These are phyloP conservation scores for Daldinia concentrica DNA, from an alignment of 495 filamentous ascomycete genomes.

Conservation along the genomic window DNA sequence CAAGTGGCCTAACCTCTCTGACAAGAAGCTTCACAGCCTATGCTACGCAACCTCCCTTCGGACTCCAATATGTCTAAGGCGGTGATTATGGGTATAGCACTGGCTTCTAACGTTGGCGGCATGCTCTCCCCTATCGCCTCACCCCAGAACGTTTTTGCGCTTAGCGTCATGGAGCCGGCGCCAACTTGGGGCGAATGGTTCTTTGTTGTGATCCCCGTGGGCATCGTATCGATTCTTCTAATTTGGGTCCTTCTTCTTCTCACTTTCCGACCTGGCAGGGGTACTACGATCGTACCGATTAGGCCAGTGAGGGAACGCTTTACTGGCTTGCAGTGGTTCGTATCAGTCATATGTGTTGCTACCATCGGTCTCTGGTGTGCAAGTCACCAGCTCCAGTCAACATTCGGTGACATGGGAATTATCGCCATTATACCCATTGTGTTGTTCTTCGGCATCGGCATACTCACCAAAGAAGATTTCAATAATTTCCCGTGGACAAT, in stretches of 20 bases:
- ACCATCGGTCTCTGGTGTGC: slow-evolving; percentile 95
- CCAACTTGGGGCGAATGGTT: slow-evolving; percentile 97
- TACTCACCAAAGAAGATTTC: slow-evolving; percentile 98
- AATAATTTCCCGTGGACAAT: slow-evolving; percentile 99
- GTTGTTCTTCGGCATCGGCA: slow-evolving; percentile 95
- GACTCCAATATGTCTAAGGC: slow-evolving; percentile 94
- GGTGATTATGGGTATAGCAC: slow-evolving; percentile 93
- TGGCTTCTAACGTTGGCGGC: slow-evolving; percentile 94
- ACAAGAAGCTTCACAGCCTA: slow-evolving; percentile 65
- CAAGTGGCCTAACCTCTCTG: slow-evolving; percentile 15
- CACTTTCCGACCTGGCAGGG: slow-evolving; percentile 83
- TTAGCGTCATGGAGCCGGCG: slow-evolving; percentile 90
- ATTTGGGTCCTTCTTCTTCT: slow-evolving; percentile 89
- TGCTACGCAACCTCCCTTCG: slow-evolving; percentile 88
- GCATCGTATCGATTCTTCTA: slow-evolving; percentile 84
- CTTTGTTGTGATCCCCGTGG: slow-evolving; percentile 92
- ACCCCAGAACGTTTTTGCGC: slow-evolving; percentile 95
- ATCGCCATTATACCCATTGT: slow-evolving; percentile 96
- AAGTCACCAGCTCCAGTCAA: slow-evolving; percentile 82
- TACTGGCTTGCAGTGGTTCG: slow-evolving; percentile 92
- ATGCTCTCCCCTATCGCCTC: slow-evolving; percentile 96
- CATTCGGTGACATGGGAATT: slow-evolving; percentile 98
- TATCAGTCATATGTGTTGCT: slow-evolving; percentile 79
- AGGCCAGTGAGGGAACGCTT: slow-evolving; percentile 87
- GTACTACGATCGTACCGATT: slow-evolving; percentile 91